Evolutionary conservation across 106 monocot genomes (phyloP).

Genomic region (Narthecium ossifragum): DNA sequence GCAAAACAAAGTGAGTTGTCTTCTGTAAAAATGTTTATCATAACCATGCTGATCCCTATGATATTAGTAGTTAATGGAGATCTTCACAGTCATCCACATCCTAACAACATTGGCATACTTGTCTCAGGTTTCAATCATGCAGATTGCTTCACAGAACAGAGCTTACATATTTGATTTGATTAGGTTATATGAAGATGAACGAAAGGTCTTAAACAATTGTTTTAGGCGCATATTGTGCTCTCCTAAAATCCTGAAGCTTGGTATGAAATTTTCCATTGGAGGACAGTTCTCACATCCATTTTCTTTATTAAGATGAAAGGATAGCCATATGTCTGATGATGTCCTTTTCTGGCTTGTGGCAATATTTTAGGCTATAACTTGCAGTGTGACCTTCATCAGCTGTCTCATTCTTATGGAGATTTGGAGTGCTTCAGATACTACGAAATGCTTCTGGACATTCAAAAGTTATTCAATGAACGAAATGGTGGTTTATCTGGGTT

Average conservation of each 20-base stretch:
- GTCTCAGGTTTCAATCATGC: slow-evolving; percentile 88
- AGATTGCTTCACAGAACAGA: slow-evolving; percentile 84
- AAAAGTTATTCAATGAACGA: slow-evolving; percentile 76
- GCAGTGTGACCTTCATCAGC: slow-evolving; percentile 84
- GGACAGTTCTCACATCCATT: no score
- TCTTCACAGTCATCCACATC: background rate
- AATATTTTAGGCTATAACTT: slow-evolving; percentile 79
- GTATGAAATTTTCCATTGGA: slow-evolving; percentile 31
- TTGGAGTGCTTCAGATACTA: slow-evolving; percentile 82
- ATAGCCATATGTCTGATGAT: no score
- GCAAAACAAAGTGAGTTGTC: slow-evolving; percentile 65
- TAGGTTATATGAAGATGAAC: slow-evolving; percentile 71
- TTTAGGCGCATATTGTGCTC: slow-evolving; percentile 77
- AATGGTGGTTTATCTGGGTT: slow-evolving; percentile 85
- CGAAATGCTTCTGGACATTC: slow-evolving; percentile 91
- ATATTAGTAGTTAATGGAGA: background rate
- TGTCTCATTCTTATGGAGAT: slow-evolving; percentile 83
- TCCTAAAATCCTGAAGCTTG: slow-evolving; percentile 79
- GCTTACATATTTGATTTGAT: slow-evolving; percentile 93
- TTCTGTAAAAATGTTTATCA: background rate
- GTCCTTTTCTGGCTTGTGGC: no score
- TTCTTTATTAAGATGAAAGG: no score
- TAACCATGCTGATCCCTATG: background rate
- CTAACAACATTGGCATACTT: background rate
- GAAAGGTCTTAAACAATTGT: slow-evolving; percentile 49